Percentiles rank a stretch among this genome's conserved stretches.
phyloP scores from a whole-genome alignment of 805 yeast genomes.

The Teunomyces tritomae region DNA sequence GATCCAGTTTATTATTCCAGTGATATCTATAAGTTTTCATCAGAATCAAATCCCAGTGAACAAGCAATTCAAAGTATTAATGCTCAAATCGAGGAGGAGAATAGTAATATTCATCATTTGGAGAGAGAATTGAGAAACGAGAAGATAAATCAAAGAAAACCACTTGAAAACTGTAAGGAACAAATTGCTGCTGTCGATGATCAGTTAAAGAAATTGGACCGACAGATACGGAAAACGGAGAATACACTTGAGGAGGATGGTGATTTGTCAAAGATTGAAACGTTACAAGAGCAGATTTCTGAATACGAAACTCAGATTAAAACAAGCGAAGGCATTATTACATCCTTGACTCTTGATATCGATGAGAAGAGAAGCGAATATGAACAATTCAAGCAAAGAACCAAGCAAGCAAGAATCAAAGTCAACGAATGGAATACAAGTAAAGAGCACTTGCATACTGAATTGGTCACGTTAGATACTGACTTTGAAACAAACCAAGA shows the following conservation, averaged over 20 bases:
- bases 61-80: conserved; percentile 14
- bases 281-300: conserved; percentile 32
- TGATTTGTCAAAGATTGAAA: conserved; percentile 41
- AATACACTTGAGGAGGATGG: conserved; percentile 44
- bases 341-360: conserved; percentile 25
- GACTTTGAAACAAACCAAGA: conserved; percentile 12
- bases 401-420: conserved; percentile 8
- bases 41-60: conserved; percentile 12
- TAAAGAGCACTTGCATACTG: conserved; percentile 8
- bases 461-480: conserved; percentile 15
- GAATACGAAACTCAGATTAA: conserved; percentile 26
- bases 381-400: conserved; percentile 10
- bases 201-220: conserved; percentile 8
- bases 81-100: conserved; percentile 8
- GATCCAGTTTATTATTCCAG: conserved; percentile 52
- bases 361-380: conserved; percentile 7
- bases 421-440: conserved; percentile 5
- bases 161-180: conserved; percentile 8
- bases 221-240: conserved; percentile 23
- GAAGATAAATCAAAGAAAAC: conserved; percentile 8
- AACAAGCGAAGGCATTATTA: conserved; percentile 25
- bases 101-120: conserved; percentile 3
- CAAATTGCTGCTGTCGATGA: conserved; percentile 5
- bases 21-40: conserved; percentile 28
- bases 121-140: conserved; percentile 5